phyloP scores from a whole-genome alignment of 257 asterid species.

The Buddleja alternifolia region DNA sequence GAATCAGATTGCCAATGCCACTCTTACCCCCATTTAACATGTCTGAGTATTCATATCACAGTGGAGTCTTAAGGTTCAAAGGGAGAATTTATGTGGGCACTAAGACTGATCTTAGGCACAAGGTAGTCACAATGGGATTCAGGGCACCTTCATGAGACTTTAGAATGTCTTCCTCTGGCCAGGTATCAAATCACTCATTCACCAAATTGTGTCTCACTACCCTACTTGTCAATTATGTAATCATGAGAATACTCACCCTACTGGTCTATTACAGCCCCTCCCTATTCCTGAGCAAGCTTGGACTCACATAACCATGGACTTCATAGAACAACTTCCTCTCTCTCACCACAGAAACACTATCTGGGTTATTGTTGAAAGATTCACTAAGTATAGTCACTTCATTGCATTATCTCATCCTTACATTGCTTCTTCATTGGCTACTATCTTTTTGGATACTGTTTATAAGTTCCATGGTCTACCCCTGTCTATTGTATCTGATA shows the following conservation, averaged over 20 bases:
- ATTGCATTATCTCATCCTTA: neutral
- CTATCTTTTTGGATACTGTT: neutral
- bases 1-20: neutral
- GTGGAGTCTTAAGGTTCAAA: neutral
- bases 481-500: neutral
- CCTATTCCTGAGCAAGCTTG: neutral
- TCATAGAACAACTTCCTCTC: neutral
- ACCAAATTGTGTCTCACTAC: neutral
- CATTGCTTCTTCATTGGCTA: neutral
- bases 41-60: neutral
- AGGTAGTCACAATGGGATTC: no score
- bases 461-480: neutral
- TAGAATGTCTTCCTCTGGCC: rapidly evolving
- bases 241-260: neutral
- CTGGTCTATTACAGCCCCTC: neutral
- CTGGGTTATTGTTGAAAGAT: slow-evolving; percentile 4
- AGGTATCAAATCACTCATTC: neutral
- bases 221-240: neutral
- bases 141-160: no score
- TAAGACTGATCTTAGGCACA: neutral
- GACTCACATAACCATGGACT: neutral
- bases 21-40: neutral
- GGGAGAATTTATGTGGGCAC: neutral
- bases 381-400: slow-evolving; percentile 12
- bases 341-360: neutral